phyloP scores from a whole-genome alignment of 257 asterid genomes.

The Cordia subcordata region DNA sequence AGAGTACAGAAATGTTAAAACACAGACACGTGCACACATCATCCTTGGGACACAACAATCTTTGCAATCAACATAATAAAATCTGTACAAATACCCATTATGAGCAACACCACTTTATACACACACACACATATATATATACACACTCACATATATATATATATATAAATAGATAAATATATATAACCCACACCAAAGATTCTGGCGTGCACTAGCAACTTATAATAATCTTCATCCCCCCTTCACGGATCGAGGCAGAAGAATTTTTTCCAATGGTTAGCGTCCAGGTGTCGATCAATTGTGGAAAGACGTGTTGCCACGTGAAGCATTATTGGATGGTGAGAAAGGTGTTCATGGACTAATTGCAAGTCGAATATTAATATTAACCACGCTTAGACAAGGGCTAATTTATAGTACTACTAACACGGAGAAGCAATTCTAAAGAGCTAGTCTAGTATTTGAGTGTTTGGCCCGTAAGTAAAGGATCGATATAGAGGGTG shows the following conservation, averaged over 20 bases:
- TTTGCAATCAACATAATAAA: too few relatives aligned
- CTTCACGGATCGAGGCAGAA: constrained; percentile 38
- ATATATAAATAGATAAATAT: too few relatives aligned
- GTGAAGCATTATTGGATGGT: constrained; percentile 48
- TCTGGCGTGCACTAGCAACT: constrained; percentile 62
- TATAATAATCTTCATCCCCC: constrained; percentile 36
- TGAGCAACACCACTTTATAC: constrained; percentile 39
- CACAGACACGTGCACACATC: too few relatives aligned
- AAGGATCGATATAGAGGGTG: too few relatives aligned
- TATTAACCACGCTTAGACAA: too few relatives aligned
- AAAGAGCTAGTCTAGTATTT: too few relatives aligned
- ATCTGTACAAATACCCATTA: constrained; percentile 34
- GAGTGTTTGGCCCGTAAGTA: too few relatives aligned
- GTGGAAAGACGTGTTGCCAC: constrained; percentile 45
- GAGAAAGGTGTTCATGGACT: not conserved
- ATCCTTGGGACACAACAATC: constrained; percentile 5
- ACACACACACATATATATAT: not conserved
- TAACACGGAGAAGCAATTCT: too few relatives aligned
- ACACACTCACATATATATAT: not conserved
- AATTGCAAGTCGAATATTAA: not conserved
- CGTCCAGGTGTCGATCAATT: constrained; percentile 50
- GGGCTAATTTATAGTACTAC: too few relatives aligned
- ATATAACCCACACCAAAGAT: constrained; percentile 35
- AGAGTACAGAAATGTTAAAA: too few relatives aligned
- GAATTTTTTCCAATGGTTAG: constrained; percentile 29